Conservation (phyloP, 495 filamentous ascomycete genomes). For the Hyaloscypha hepaticicola region DNA sequence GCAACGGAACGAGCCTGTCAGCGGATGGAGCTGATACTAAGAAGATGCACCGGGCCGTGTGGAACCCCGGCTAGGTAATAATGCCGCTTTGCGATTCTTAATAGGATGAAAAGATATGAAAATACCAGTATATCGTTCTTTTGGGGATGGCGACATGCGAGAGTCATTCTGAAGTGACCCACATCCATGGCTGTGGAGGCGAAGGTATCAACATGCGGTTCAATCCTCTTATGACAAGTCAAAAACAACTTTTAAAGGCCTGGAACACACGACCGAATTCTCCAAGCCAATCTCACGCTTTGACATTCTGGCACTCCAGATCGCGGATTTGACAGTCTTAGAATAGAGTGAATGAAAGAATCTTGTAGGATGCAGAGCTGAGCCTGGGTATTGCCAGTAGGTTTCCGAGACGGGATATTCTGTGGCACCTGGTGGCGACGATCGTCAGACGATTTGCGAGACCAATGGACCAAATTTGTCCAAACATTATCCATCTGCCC, state of each 20-base stretch:
- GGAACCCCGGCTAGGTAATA: not conserved
- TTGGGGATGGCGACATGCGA: slow-evolving; percentile 5
- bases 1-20: not conserved
- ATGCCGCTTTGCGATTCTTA: not conserved
- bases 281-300: not conserved
- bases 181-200: not conserved
- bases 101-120: not conserved
- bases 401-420: not conserved
- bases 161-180: not conserved
- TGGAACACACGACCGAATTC: not conserved
- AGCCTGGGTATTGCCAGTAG: not conserved
- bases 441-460: not conserved
- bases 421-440: not conserved
- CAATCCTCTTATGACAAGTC: not conserved
- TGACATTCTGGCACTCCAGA: not conserved
- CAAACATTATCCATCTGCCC: not conserved
- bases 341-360: not conserved
- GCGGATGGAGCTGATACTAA: slow-evolving; percentile 14
- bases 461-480: not conserved
- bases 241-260: not conserved
- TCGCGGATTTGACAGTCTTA: not conserved
- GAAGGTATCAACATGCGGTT: not conserved
- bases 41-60: slow-evolving; percentile 16
- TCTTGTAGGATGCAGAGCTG: not conserved
- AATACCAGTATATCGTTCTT: not conserved